These are phyloP conservation scores for Metschnikowia gelsemii DNA, from an alignment of 805 yeast genomes.

Conservation along the genomic window DNA sequence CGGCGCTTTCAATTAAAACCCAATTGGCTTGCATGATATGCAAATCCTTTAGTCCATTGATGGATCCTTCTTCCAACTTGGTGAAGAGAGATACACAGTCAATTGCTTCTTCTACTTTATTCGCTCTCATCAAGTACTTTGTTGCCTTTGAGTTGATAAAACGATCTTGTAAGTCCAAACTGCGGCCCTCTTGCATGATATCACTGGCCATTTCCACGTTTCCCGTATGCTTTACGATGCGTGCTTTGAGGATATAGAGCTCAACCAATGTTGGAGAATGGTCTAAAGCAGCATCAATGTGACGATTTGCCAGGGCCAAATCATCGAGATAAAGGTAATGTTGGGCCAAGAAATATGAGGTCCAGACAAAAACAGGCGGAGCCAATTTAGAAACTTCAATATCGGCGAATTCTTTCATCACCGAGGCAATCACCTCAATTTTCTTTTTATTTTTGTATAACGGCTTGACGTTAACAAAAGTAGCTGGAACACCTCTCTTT, in stretches of 20 bases:
- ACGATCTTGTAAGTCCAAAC: conserved; percentile 83
- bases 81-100: conserved; percentile 77
- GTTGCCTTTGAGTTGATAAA: conserved; percentile 86
- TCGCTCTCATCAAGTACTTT: conserved; percentile 77
- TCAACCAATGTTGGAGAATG: conserved; percentile 88
- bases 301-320: conserved; percentile 51
- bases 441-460: conserved; percentile 52
- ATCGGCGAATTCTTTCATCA: conserved; percentile 51
- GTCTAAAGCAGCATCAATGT: conserved; percentile 59
- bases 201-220: conserved; percentile 60
- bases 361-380: conserved; percentile 62
- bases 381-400: conserved; percentile 26
- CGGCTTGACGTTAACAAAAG: conserved; percentile 83
- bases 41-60: conserved; percentile 83
- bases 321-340: conserved; percentile 62
- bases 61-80: conserved; percentile 66
- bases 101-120: conserved; percentile 70
- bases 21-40: conserved; percentile 90
- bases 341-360: conserved; percentile 73
- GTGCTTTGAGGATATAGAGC: conserved; percentile 73
- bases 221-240: conserved; percentile 74
- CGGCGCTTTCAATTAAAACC: conserved; percentile 84
- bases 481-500: conserved; percentile 82
- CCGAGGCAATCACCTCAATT: conserved; percentile 46
- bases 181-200: conserved; percentile 67